A percentile compares a stretch with the other conserved stretches of the same genome.
phyloP scores from a whole-genome alignment of 2,329 filamentous ascomycete genomes.

The Ophiosphaerella herpotricha region DNA sequence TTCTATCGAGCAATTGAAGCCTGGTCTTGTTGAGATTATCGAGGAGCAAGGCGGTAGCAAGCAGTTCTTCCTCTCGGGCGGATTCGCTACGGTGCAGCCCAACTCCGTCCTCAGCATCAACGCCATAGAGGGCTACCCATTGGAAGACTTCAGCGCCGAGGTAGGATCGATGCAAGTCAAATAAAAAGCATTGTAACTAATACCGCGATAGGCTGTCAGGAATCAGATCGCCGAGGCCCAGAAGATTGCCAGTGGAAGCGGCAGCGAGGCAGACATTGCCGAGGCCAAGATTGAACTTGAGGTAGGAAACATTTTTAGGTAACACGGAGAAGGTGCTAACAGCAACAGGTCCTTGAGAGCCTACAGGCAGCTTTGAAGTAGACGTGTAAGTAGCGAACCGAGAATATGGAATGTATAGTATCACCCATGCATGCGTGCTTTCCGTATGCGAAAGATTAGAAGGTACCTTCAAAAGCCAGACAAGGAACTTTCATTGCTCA shows the following conservation, averaged over 20 bases:
- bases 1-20: constrained; percentile 98
- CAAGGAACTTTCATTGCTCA: constrained; percentile 19
- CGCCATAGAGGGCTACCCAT: constrained; percentile 89
- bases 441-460: constrained; percentile 38
- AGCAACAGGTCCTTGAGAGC: constrained; percentile 74
- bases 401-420: constrained; percentile 44
- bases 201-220: constrained; percentile 66
- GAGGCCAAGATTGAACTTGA: constrained; percentile 99
- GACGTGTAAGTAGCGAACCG: constrained; percentile 54
- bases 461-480: constrained; percentile 33
- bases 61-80: constrained; percentile 98
- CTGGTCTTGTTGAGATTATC: constrained; percentile 90
- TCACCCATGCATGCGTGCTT: constrained; percentile 35
- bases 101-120: constrained; percentile 96
- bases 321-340: constrained; percentile 41
- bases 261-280: constrained; percentile 95
- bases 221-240: constrained; percentile 92
- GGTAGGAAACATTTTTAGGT: constrained; percentile 60
- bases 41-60: constrained; percentile 90
- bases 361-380: constrained; percentile 83
- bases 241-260: constrained; percentile 87
- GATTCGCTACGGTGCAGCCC: constrained; percentile 96
- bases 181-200: constrained; percentile 16
- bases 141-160: constrained; percentile 96
- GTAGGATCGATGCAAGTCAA: constrained; percentile 41